Evolutionary conservation across 2,329 filamentous ascomycete genomes (phyloP), one percentile per base, ranked within the genome.

Genomic region (Arthrobotrys sinensis): DNA sequence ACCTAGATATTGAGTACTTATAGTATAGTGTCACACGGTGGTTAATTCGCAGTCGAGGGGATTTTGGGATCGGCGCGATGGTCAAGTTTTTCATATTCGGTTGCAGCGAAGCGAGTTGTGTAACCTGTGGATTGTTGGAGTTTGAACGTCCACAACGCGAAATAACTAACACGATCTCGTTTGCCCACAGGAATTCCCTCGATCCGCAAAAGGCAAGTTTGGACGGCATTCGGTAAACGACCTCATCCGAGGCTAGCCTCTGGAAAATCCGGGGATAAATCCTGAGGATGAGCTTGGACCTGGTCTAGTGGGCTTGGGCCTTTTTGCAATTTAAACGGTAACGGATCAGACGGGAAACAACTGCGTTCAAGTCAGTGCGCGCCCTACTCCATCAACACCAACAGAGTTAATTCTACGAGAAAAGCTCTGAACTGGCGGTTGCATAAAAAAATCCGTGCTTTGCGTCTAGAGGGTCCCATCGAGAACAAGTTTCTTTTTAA

Each of bases 261-360:
- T 53, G 55, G 16, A 45, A 62, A 64, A 63, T 71, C 55, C 21
- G 55, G 67, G 67, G 67, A 52, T 38, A 8, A 45, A 45, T 45
- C n/a, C n/a, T 5, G 14, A 14, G 40, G 12, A 4, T 16, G 55
- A 36, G 55, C 36, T 60, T 60, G 34, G 55, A 14, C 55, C 55
- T 28, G 53, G n/a, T 12, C 24, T 19, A 14, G n/a, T 40, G 36
- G 66, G 53, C 62, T 71, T 36, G 67, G 40, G 53, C 57, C 52
- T 45, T 57, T 32, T 60, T 70, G 67, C 45, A 71, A 64, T 71
- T 71, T 62, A 36, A 57, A 38, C 64, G 50, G 64, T 4, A 55
- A 34, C 50, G 50, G 50, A 21, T n/a, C 32, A 57, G 55, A 60
- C 55, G 55, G 55, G 55, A 60, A 60, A 60, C 55, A n/a, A 16